These are phyloP conservation scores for Amphibolis antarctica DNA, from an alignment of 106 monocot species.

Conservation along the genomic window DNA sequence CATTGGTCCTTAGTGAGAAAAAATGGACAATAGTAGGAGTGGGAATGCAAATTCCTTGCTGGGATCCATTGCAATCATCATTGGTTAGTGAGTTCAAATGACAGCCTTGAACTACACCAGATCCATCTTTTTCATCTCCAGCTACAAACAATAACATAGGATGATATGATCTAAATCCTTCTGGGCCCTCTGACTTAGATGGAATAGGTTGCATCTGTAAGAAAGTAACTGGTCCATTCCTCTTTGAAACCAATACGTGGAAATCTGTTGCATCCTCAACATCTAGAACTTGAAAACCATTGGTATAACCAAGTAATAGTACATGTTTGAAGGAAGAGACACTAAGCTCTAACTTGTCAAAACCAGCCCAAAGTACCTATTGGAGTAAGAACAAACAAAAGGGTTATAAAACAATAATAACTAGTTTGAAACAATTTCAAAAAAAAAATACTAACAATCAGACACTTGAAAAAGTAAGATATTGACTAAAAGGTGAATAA, in stretches of 20 bases:
- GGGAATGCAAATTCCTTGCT: slow-evolving; percentile 36
- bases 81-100: slow-evolving; percentile 66
- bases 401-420: too few species aligned
- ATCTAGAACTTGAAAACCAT: slow-evolving; percentile 97
- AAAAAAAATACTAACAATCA: too few species aligned
- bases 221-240: slow-evolving; percentile 86
- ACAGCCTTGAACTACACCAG: slow-evolving; percentile 71
- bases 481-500: too few species aligned
- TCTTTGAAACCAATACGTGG: slow-evolving; percentile 89
- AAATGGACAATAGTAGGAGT: slow-evolving; percentile 86
- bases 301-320: slow-evolving; percentile 72
- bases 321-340: slow-evolving; percentile 62
- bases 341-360: slow-evolving; percentile 76
- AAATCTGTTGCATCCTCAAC: slow-evolving; percentile 96
- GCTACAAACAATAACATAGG: slow-evolving; percentile 83
- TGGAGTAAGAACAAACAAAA: neutral
- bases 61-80: slow-evolving; percentile 39
- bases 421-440: too few species aligned
- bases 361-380: slow-evolving; percentile 92
- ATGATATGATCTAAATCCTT: slow-evolving; percentile 75
- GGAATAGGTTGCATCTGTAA: slow-evolving; percentile 85
- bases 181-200: slow-evolving; percentile 29
- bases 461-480: neutral
- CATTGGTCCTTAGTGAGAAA: slow-evolving; percentile 81
- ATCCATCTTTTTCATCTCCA: slow-evolving; percentile 89